Percentiles rank a stretch among this genome's conserved stretches.
Evolutionary conservation across 2,329 filamentous ascomycete species (phyloP).

Genomic region (Fusarium sp.): DNA sequence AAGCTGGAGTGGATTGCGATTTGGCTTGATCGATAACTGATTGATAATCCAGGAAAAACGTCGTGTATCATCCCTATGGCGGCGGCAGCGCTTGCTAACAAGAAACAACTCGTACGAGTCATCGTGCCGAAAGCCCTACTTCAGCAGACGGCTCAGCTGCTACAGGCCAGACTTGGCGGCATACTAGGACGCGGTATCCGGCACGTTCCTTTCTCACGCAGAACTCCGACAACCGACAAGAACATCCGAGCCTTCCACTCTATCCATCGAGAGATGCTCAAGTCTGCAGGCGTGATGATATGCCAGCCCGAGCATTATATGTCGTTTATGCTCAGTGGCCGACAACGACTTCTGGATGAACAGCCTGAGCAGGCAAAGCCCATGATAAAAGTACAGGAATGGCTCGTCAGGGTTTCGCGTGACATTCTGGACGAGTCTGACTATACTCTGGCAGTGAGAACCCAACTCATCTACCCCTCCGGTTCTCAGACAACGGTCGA

Average conservation of each 20-base stretch:
- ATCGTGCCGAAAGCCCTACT: constrained; percentile 72
- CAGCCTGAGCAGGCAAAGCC: constrained; percentile 58
- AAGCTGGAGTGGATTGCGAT: background rate
- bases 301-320: constrained; percentile 75
- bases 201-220: constrained; percentile 72
- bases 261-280: constrained; percentile 58
- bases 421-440: constrained; percentile 78
- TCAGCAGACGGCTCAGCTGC: constrained; percentile 69
- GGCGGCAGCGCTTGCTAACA: constrained; percentile 61
- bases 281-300: constrained; percentile 68
- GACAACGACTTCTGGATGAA: constrained; percentile 69
- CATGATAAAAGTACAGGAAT: constrained; percentile 68
- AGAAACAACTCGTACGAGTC: constrained; percentile 64
- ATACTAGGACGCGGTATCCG: constrained; percentile 67
- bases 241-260: constrained; percentile 53
- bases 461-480: constrained; percentile 71
- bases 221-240: constrained; percentile 52
- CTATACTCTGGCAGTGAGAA: constrained; percentile 67
- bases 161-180: constrained; percentile 69
- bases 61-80: constrained; percentile 70
- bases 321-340: constrained; percentile 74
- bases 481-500: constrained; percentile 67
- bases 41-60: constrained; percentile 64
- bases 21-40: background rate
- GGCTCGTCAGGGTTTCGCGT: constrained; percentile 65